Evolutionary conservation across 2,329 filamentous ascomycete genomes (phyloP), one percentile per base, ranked within the genome.

Genomic region (Chrysoporthe austroafricana): DNA sequence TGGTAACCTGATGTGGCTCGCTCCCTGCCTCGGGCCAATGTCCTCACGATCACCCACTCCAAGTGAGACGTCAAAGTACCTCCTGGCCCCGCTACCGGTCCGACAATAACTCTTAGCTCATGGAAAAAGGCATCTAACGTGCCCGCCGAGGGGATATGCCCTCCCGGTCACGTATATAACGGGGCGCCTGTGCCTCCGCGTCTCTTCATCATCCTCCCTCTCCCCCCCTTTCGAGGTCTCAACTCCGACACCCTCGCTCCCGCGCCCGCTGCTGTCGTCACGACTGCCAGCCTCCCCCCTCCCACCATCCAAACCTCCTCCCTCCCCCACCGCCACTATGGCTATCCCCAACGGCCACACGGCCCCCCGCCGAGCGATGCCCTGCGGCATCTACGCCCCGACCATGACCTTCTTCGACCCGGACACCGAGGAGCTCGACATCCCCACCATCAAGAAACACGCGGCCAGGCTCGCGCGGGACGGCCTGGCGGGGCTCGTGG

Each of bases 351-450:
- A 78, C 70, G 77, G 78, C 67, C 76, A 78, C 72, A 71, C 76
- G 68, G 76, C 79, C 71, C 71, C 79, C 21, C 81, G 81, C 70
- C 81, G 85, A 68, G 84, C 90, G 71, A 86, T 96, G 66, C 90
- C 91, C 57, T 90, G 90, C 75, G 92, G 93, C 77, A 94, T 96
- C 77, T 96, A 96, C 79, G 91, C 91, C 69, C 93, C 93, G 36
- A 95, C 91, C 69, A 93, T 96, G 89, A 96, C 93, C 74, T 96
- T 97, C 79, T 97, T 97, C 83, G 84, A 95, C 79, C 85, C 90
- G 7, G 86, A 90, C 71, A 96, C 92, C 58, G 93, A 97, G 80
- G 92, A 96, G 61, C 85, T 97, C 74, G 93, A 97, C 76, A 88
- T 94, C 71, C 84, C 91, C 46, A 86, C 87, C 69, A 92, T 96